These are phyloP conservation scores for Tricholoma bakamatsutake DNA, from an alignment of 768 basidiomycete genomes.

Conservation along the genomic window DNA sequence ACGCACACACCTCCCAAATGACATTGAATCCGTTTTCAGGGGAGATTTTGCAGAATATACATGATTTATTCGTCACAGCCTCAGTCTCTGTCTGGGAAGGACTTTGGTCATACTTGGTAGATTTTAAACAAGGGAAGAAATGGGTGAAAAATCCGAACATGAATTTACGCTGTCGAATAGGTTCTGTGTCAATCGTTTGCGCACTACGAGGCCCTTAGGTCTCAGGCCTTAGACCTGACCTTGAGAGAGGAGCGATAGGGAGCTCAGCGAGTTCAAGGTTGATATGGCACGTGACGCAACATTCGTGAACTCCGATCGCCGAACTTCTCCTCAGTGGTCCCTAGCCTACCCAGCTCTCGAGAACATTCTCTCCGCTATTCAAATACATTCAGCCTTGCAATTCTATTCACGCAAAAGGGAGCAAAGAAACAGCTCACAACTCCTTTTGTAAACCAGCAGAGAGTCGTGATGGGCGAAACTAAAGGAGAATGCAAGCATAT, in stretches of 20 bases:
- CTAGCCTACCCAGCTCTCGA: too few relatives aligned
- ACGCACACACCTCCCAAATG: slow-evolving; percentile 38
- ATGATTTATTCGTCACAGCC: slow-evolving; percentile 10
- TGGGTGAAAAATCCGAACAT: slow-evolving; percentile 5
- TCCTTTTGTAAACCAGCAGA: background rate
- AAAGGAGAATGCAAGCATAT: slow-evolving; percentile 37
- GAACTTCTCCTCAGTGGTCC: too few relatives aligned
- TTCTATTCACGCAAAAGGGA: background rate
- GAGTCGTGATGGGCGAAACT: slow-evolving; percentile 4
- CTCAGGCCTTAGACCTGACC: too few relatives aligned
- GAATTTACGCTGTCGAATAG: background rate
- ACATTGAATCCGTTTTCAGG: slow-evolving; percentile 39
- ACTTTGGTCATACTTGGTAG: slow-evolving; percentile 1
- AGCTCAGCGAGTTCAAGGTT: too few relatives aligned
- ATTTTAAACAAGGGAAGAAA: slow-evolving; percentile 8
- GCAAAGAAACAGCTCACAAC: background rate
- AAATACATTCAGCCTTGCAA: too few relatives aligned
- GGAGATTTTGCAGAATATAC: slow-evolving; percentile 42
- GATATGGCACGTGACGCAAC: background rate
- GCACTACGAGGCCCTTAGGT: too few relatives aligned
- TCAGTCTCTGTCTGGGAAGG: background rate
- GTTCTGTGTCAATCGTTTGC: too few relatives aligned
- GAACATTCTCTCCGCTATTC: background rate
- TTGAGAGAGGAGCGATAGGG: too few relatives aligned
- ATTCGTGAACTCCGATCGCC: too few relatives aligned